Percentiles rank a stretch among this genome's conserved stretches.
phyloP scores from a whole-genome alignment of 129 eudicot genomes.

The Silybum marianum region DNA sequence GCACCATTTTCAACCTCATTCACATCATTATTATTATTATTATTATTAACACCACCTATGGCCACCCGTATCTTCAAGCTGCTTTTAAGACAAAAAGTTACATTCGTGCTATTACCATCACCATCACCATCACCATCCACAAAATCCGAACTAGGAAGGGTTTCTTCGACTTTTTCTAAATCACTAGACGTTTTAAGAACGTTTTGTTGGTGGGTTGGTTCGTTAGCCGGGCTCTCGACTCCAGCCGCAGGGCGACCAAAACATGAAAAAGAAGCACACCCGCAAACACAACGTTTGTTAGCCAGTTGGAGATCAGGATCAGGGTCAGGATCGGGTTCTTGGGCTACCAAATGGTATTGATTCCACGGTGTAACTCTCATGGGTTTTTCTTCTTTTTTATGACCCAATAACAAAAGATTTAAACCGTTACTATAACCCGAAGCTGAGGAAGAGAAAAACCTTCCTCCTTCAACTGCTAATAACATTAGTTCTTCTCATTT shows the following conservation, averaged over 20 bases:
- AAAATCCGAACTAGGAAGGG: constrained; percentile 18
- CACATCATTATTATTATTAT: constrained; percentile 17
- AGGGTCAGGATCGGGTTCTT: constrained; percentile 50
- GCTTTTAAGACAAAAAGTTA: constrained; percentile 51
- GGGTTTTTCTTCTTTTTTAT: constrained; percentile 82
- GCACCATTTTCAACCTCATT: constrained; percentile 23
- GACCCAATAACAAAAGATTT: constrained; percentile 84
- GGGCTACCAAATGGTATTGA: constrained; percentile 92
- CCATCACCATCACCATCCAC: constrained; percentile 43
- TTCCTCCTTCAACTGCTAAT: constrained; percentile 98
- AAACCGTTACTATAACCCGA: constrained; percentile 91
- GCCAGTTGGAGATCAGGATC: constrained; percentile 74
- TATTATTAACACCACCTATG: constrained; percentile 11
- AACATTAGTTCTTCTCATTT: constrained; percentile 92
- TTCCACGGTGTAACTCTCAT: constrained; percentile 96
- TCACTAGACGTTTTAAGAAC: constrained; percentile 29
- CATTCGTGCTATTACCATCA: constrained; percentile 20
- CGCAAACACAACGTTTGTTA: constrained; percentile 61
- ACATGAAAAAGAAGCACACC: constrained; percentile 84
- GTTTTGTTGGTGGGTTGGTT: constrained; percentile 54
- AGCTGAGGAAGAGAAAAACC: constrained; percentile 96
- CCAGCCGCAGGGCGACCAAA: constrained; percentile 81
- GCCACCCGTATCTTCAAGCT: constrained; percentile 59
- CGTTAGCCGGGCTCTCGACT: constrained; percentile 69
- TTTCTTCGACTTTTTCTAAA: constrained; percentile 45